Evolutionary conservation across 257 asterid species (phyloP).

Genomic region (Nicotiana noctiflora): DNA sequence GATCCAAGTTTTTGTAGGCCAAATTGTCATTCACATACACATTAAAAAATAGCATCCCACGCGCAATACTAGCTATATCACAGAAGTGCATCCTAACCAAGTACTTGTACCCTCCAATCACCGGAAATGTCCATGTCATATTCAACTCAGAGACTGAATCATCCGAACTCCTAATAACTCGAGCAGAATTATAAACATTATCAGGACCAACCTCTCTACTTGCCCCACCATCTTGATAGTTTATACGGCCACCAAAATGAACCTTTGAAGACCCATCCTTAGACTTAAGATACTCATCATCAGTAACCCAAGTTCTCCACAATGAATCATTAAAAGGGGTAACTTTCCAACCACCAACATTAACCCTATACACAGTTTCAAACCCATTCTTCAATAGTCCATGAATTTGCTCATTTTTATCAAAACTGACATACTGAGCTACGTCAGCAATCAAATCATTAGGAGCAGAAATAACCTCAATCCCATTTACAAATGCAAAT

Average conservation of each 20-base stretch:
- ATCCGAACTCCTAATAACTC: constrained; percentile 53
- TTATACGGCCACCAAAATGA: constrained; percentile 59
- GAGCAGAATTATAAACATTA: constrained; percentile 70
- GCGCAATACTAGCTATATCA: constrained; percentile 70
- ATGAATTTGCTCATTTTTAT: constrained; percentile 38
- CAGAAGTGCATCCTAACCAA: constrained; percentile 87
- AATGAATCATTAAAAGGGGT: constrained; percentile 92
- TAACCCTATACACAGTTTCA: constrained; percentile 75
- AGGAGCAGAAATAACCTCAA: constrained; percentile 86
- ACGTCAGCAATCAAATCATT: constrained; percentile 63
- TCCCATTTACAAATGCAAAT: constrained; percentile 67
- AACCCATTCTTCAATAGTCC: constrained; percentile 62
- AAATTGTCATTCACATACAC: constrained; percentile 65
- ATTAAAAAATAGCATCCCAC: constrained; percentile 58
- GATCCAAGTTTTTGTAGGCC: constrained; percentile 74
- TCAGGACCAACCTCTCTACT: constrained; percentile 91
- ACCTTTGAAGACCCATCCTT: constrained; percentile 27
- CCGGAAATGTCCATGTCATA: constrained; percentile 62
- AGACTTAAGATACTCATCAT: constrained; percentile 41
- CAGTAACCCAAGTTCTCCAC: constrained; percentile 89
- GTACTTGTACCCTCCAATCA: constrained; percentile 50
- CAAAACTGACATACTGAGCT: constrained; percentile 41
- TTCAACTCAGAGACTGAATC: constrained; percentile 35
- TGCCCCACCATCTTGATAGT: constrained; percentile 64
- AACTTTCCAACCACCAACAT: constrained; percentile 81